Evolutionary conservation across 208 protist species (phyloP).

Genomic region (Acanthamoeba triangularis): DNA sequence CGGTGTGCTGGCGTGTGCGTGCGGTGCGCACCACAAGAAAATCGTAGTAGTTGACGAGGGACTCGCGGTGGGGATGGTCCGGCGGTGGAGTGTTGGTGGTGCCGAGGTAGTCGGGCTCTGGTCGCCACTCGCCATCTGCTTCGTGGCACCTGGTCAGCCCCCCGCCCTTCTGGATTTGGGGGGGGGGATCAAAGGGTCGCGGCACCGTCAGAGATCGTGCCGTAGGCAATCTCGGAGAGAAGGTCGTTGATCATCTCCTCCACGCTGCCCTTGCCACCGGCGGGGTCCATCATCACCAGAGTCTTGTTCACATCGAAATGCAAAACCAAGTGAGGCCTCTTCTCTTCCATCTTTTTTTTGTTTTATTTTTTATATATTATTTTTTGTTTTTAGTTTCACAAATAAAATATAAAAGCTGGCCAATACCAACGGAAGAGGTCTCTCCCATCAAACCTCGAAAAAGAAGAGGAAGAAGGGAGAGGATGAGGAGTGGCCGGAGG

Average conservation of each 20-base stretch:
- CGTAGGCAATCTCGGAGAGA: constrained; percentile 37
- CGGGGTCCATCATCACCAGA: constrained; percentile 44
- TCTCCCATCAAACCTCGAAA: too few relatives aligned
- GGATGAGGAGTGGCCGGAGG: neutral
- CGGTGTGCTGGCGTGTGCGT: neutral
- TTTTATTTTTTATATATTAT: neutral
- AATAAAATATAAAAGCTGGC: too few relatives aligned
- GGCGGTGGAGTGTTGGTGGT: neutral
- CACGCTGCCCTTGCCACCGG: constrained; percentile 2
- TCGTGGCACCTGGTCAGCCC: neutral
- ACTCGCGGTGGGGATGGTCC: neutral
- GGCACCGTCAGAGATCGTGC: neutral
- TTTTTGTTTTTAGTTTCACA: neutral
- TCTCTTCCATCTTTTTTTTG: neutral
- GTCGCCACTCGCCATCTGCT: neutral
- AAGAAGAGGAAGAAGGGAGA: too few relatives aligned
- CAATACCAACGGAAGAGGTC: too few relatives aligned
- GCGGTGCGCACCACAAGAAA: constrained; percentile 2
- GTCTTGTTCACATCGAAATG: constrained; percentile 75
- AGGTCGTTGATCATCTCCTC: constrained; percentile 32
- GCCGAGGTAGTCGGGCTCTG: neutral
- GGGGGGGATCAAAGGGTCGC: neutral
- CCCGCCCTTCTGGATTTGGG: too few relatives aligned
- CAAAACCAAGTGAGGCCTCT: neutral
- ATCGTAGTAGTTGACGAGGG: constrained; percentile 58